Conservation (phyloP, 2,329 filamentous ascomycete genomes). For the Chrysoporthe austroafricana region DNA sequence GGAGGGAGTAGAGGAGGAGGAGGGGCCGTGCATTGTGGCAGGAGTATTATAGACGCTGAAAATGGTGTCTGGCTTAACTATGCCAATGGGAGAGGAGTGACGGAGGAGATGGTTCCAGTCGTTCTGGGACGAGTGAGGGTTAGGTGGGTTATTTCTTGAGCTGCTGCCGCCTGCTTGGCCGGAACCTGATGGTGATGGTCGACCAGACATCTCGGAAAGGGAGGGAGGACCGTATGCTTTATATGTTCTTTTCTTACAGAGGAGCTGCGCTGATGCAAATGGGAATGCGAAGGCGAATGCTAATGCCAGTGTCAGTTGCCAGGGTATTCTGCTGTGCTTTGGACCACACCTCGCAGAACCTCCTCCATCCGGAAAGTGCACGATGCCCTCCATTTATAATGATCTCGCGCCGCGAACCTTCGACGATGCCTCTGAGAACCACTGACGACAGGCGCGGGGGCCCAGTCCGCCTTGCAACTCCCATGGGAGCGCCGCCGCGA, state of each 20-base stretch:
- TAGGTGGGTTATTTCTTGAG: conserved; percentile 1
- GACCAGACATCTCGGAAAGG: conserved; percentile 9
- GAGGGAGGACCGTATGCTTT: not conserved
- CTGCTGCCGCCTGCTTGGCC: conserved; percentile 6
- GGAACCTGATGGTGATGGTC: conserved; percentile 6
- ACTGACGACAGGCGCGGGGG: not conserved
- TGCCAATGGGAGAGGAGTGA: conserved; percentile 35
- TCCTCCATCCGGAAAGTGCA: conserved; percentile 7
- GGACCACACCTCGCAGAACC: conserved; percentile 6
- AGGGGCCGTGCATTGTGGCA: conserved; percentile 9
- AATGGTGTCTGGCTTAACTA: conserved; percentile 35
- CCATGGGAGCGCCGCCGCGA: not conserved
- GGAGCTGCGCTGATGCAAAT: not conserved
- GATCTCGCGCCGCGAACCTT: not conserved
- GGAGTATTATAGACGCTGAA: conserved; percentile 31
- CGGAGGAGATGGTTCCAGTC: conserved; percentile 35
- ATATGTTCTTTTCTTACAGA: conserved; percentile 1
- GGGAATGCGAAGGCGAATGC: not conserved
- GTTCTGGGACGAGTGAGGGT: conserved; percentile 14
- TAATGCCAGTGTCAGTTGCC: not conserved
- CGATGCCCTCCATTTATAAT: not conserved
- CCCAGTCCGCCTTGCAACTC: not conserved
- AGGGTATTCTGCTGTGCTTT: not conserved
- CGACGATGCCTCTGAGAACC: not conserved
- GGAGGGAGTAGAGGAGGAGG: not conserved